Conservation (phyloP, 352 stramenopile species). For the Globisporangium solare region DNA sequence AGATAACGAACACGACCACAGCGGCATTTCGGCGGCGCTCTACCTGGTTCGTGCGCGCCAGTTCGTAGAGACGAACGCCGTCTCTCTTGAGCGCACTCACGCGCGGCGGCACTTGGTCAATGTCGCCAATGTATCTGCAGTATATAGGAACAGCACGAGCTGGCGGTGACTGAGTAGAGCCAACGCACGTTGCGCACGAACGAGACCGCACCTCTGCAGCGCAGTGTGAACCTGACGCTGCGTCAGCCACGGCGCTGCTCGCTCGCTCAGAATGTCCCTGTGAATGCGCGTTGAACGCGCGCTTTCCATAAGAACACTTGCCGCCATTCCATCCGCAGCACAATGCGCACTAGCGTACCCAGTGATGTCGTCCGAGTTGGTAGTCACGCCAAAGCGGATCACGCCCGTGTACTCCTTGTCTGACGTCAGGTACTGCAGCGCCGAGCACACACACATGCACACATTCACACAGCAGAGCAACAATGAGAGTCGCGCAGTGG, state of each 20-base stretch:
- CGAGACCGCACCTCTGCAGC: slow-evolving; percentile 38
- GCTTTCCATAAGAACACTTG: not conserved
- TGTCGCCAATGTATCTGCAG: slow-evolving; percentile 63
- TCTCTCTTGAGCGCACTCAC: slow-evolving; percentile 80
- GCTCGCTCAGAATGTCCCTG: slow-evolving; percentile 47
- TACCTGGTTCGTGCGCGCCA: slow-evolving; percentile 59
- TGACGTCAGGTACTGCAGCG: slow-evolving; percentile 43
- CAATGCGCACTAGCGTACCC: slow-evolving; percentile 25
- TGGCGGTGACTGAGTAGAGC: no score
- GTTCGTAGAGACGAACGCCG: slow-evolving; percentile 73
- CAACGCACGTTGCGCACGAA: not conserved
- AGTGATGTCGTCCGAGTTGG: slow-evolving; percentile 78
- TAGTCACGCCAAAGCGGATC: slow-evolving; percentile 76
- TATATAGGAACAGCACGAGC: not conserved
- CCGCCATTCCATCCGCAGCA: no score
- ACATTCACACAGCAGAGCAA: not conserved
- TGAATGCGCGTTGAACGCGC: not conserved
- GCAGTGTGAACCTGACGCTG: slow-evolving; percentile 25
- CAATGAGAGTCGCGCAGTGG: no score
- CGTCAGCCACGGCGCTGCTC: slow-evolving; percentile 52
- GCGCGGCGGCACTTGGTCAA: slow-evolving; percentile 72
- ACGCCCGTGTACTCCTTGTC: slow-evolving; percentile 75
- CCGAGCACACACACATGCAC: not conserved
- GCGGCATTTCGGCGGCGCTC: not conserved
- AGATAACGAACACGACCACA: no score